Evolutionary conservation across 2,329 filamentous ascomycete species (phyloP).

Genomic region (Camillea tinctor): DNA sequence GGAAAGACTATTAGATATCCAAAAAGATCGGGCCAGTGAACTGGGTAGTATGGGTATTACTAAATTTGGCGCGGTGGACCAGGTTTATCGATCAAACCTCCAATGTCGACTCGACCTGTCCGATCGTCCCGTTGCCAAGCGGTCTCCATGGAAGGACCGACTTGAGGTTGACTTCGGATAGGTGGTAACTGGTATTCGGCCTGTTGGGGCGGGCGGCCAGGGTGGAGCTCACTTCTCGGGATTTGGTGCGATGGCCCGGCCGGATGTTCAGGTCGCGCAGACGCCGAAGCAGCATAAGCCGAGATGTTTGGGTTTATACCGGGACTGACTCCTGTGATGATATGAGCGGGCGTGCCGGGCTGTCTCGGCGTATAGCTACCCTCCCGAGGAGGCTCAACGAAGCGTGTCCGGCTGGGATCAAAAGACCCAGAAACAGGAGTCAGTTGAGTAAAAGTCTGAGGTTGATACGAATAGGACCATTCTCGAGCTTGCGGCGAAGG

Average conservation of each 20-base stretch:
- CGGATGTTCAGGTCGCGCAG: constrained; percentile 49
- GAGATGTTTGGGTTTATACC: constrained; percentile 43
- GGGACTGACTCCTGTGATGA: constrained; percentile 32
- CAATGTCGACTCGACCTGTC: constrained; percentile 57
- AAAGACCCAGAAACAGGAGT: constrained; percentile 48
- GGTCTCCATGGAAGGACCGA: constrained; percentile 23
- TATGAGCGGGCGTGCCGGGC: constrained; percentile 31
- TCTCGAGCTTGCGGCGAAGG: constrained; percentile 47
- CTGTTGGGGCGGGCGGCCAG: constrained; percentile 32
- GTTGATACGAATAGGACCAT: constrained; percentile 41
- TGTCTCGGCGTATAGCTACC: constrained; percentile 32
- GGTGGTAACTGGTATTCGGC: constrained; percentile 40
- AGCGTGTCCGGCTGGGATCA: constrained; percentile 43
- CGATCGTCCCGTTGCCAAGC: constrained; percentile 49
- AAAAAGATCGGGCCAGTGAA: constrained; percentile 1
- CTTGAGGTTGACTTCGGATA: constrained; percentile 36
- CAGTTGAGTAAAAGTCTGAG: constrained; percentile 42
- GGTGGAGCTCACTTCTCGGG: constrained; percentile 50
- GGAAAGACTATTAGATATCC: background rate
- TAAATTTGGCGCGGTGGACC: constrained; percentile 36
- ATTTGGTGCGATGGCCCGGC: constrained; percentile 48
- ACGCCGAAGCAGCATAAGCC: constrained; percentile 46
- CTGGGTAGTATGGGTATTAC: constrained; percentile 7
- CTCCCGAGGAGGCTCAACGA: constrained; percentile 34
- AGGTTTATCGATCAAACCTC: constrained; percentile 59